These are phyloP conservation scores for Saccharomycopsis fermentans DNA, from an alignment of 805 yeast species.

Conservation along the genomic window DNA sequence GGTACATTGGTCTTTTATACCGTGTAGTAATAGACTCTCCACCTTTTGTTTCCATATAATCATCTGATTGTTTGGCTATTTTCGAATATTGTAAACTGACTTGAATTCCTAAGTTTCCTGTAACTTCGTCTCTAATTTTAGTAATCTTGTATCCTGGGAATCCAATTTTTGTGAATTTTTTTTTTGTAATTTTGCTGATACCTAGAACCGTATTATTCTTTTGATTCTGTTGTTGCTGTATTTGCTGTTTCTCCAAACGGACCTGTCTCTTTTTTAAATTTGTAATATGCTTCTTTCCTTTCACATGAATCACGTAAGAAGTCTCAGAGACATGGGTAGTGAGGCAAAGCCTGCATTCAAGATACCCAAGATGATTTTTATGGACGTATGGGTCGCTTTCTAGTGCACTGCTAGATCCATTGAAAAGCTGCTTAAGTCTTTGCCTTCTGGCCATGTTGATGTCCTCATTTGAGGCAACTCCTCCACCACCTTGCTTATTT, in stretches of 20 bases:
- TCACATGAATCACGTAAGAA: conserved; percentile 73
- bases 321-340: conserved; percentile 76
- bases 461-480: conserved; percentile 67
- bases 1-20: conserved; percentile 44
- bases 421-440: conserved; percentile 52
- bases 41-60: background rate
- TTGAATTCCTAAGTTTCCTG: conserved; percentile 53
- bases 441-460: conserved; percentile 58
- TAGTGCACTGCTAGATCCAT: conserved; percentile 27
- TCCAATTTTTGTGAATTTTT: conserved; percentile 52
- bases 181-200: conserved; percentile 27
- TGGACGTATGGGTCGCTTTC: conserved; percentile 76
- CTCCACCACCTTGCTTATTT: conserved; percentile 85
- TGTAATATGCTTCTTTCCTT: conserved; percentile 73
- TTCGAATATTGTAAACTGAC: conserved; percentile 50
- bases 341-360: conserved; percentile 77
- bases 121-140: conserved; percentile 55
- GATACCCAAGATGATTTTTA: conserved; percentile 70
- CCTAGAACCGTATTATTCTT: conserved; percentile 13
- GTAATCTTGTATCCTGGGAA: conserved; percentile 60
- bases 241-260: conserved; percentile 21
- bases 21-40: background rate
- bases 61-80: conserved; percentile 26
- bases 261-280: conserved; percentile 52
- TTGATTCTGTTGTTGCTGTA: conserved; percentile 5